phyloP scores from a whole-genome alignment of 1,284 basidiomycete species.

The Cryptococcus amylolentus region DNA sequence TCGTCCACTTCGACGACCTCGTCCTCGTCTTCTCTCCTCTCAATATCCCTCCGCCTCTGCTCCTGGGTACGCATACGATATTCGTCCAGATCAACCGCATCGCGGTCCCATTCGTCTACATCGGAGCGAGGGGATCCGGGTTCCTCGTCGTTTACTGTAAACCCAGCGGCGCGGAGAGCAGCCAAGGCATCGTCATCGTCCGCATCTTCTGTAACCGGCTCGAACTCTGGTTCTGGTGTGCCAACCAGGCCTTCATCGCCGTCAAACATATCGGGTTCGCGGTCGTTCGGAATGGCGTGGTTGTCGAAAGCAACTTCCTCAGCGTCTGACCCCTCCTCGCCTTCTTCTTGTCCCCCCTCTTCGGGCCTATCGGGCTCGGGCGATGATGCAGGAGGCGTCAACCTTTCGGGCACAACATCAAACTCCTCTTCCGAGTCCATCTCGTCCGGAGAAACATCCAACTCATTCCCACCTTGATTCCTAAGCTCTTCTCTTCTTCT shows the following conservation, averaged over 20 bases:
- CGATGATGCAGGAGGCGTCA: slow-evolving; percentile 33
- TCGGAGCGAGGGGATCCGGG: not conserved
- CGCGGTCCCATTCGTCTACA: slow-evolving; percentile 6
- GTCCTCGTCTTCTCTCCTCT: slow-evolving; percentile 16
- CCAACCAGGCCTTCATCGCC: not conserved
- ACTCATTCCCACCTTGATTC: slow-evolving; percentile 21
- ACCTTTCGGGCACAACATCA: slow-evolving; percentile 34
- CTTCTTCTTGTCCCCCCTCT: slow-evolving; percentile 5
- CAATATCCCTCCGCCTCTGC: slow-evolving; percentile 9
- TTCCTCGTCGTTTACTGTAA: slow-evolving; percentile 7
- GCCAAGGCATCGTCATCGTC: slow-evolving; percentile 11
- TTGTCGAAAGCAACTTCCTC: slow-evolving; percentile 12
- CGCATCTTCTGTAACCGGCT: not conserved
- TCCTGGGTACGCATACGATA: slow-evolving; percentile 23
- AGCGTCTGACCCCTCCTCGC: slow-evolving; percentile 13
- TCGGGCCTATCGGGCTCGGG: not conserved
- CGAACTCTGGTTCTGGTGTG: too few species aligned
- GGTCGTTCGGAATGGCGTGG: slow-evolving; percentile 13
- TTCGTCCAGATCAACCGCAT: slow-evolving; percentile 18
- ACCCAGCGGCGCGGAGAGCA: slow-evolving; percentile 11
- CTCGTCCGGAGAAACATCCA: slow-evolving; percentile 34
- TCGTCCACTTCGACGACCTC: slow-evolving; percentile 32
- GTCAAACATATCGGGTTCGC: slow-evolving; percentile 5
- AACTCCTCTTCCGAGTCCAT: slow-evolving; percentile 40
- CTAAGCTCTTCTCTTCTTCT: slow-evolving; percentile 18